phyloP scores from a whole-genome alignment of 768 basidiomycete genomes.

The Mycena amicta region DNA sequence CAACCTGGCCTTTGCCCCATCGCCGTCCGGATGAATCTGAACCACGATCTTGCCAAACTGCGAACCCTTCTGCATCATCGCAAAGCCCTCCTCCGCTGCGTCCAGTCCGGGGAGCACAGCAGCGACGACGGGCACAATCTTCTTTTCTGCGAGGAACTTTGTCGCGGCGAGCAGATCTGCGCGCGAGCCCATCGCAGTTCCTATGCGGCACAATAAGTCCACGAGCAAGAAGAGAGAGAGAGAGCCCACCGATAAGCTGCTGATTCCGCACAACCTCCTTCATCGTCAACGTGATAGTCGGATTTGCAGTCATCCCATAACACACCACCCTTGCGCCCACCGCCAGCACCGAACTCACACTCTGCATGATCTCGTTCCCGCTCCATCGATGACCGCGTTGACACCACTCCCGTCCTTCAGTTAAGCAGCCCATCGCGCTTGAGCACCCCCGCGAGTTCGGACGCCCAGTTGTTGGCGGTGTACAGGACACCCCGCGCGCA shows the following conservation, averaged over 20 bases:
- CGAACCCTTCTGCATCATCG: constrained; percentile 59
- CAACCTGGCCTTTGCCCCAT: neutral
- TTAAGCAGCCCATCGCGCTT: constrained; percentile 30
- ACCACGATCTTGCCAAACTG: constrained; percentile 83
- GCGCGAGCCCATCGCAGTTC: constrained; percentile 84
- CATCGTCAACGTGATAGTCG: constrained; percentile 71
- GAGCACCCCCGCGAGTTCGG: constrained; percentile 47
- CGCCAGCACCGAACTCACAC: constrained; percentile 52
- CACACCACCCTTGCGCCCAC: constrained; percentile 61
- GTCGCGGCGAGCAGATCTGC: constrained; percentile 75
- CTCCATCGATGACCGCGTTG: constrained; percentile 71
- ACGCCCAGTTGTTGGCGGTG: constrained; percentile 52
- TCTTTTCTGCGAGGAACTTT: constrained; percentile 63
- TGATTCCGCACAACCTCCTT: constrained; percentile 75
- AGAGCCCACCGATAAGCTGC: constrained; percentile 63
- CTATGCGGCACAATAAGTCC: no score
- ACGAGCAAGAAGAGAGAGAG: no score
- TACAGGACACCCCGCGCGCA: constrained; percentile 79
- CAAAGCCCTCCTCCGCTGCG: constrained; percentile 69
- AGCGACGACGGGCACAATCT: constrained; percentile 71
- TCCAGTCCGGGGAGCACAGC: constrained; percentile 68
- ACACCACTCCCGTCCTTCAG: no score
- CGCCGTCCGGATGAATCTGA: constrained; percentile 37
- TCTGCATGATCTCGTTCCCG: constrained; percentile 62
- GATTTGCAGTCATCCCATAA: constrained; percentile 70